Conservation (phyloP, 129 eudicot species). For the carrot (Daucus carota) region DNA sequence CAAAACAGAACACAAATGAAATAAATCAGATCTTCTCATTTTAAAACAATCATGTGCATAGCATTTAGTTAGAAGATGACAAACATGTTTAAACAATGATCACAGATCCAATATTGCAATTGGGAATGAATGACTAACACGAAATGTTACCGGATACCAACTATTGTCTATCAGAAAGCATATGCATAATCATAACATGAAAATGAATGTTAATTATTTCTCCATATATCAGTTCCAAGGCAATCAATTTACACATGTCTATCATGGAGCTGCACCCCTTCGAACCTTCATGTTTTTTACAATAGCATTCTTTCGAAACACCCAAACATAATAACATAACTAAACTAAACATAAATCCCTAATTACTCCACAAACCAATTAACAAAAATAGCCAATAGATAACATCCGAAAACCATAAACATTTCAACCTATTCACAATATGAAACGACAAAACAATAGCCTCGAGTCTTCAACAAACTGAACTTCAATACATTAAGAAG, state of each 20-base stretch:
- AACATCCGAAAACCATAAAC: too few relatives aligned
- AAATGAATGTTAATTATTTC: background rate
- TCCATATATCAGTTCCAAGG: too few relatives aligned
- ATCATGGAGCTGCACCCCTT: too few relatives aligned
- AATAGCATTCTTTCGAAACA: background rate
- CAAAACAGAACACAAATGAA: background rate
- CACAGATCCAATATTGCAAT: background rate
- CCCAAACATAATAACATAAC: background rate
- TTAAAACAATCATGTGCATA: background rate
- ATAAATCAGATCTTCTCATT: background rate
- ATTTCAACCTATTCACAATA: too few relatives aligned
- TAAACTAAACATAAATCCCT: background rate
- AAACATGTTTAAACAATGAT: background rate
- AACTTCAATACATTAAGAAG: too few relatives aligned
- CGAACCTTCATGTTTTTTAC: too few relatives aligned
- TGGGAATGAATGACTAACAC: background rate
- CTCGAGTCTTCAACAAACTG: too few relatives aligned
- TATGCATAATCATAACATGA: background rate
- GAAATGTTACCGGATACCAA: background rate
- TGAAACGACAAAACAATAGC: too few relatives aligned
- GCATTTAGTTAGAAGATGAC: background rate
- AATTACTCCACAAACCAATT: background rate
- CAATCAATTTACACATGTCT: too few relatives aligned
- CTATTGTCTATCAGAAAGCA: background rate
- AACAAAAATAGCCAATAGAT: too few relatives aligned